These are phyloP conservation scores for Phialophora chinensis DNA, from an alignment of 2,329 filamentous ascomycete genomes.

Conservation along the genomic window DNA sequence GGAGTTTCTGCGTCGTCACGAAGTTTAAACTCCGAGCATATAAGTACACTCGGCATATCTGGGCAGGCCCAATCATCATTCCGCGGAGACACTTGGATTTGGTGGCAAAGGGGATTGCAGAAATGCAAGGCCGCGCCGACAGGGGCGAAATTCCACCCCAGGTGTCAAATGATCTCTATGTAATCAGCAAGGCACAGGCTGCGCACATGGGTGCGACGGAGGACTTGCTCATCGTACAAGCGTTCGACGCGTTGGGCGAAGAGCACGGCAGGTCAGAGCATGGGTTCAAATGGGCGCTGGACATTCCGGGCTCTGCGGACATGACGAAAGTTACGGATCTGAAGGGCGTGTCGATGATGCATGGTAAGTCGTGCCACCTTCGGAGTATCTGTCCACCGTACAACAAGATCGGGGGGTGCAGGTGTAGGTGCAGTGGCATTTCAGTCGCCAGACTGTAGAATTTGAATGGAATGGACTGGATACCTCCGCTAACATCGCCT, in stretches of 20 bases:
- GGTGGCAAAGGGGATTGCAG: conserved; percentile 22
- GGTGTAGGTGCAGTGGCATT: too few species aligned
- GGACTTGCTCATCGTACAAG: conserved; percentile 30
- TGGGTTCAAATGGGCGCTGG: conserved; percentile 29
- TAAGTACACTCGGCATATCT: conserved; percentile 22
- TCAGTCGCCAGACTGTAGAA: too few species aligned
- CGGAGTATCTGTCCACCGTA: too few species aligned
- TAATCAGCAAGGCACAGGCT: conserved; percentile 23
- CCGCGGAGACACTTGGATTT: conserved; percentile 19
- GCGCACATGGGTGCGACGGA: conserved; percentile 17
- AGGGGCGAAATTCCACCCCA: conserved; percentile 7
- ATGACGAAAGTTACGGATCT: conserved; percentile 23
- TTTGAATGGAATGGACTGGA: too few species aligned
- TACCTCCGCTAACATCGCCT: too few species aligned
- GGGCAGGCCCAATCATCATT: conserved; percentile 26
- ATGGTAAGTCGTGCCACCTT: conserved; percentile 8
- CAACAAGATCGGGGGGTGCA: too few species aligned
- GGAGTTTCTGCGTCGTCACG: conserved; percentile 36
- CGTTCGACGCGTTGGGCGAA: conserved; percentile 23
- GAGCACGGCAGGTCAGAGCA: conserved; percentile 19
- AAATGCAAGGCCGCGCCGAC: conserved; percentile 15
- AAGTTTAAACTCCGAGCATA: conserved; percentile 30
- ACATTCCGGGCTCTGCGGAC: conserved; percentile 25
- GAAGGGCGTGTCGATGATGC: conserved; percentile 15
- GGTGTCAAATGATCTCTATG: conserved; percentile 23